A percentile compares a stretch with the other conserved stretches of the same genome.
These are phyloP conservation scores for Neofusicoccum parvum DNA, from an alignment of 2,329 filamentous ascomycete genomes.

Conservation along the genomic window DNA sequence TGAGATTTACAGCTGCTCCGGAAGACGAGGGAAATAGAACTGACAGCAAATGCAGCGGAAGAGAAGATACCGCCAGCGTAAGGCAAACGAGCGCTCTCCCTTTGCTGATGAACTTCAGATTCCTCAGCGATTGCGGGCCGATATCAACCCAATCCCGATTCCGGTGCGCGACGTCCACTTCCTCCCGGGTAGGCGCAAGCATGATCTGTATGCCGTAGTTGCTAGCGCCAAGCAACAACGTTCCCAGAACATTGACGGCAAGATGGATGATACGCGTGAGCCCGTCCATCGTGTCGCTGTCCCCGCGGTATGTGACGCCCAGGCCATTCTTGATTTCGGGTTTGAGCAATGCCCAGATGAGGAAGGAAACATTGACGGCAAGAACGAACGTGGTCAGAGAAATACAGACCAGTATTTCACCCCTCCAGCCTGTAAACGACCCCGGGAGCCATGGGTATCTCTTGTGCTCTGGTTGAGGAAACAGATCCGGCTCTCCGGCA, in stretches of 20 bases:
- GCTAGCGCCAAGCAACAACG: background rate
- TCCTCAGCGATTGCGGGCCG: slow-evolving; percentile 47
- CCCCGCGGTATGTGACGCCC: too few relatives aligned
- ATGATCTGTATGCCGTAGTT: slow-evolving; percentile 4
- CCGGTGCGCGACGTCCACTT: background rate
- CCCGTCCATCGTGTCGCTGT: too few relatives aligned
- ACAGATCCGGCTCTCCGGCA: too few relatives aligned
- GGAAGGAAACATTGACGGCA: slow-evolving; percentile 23
- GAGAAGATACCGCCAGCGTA: too few relatives aligned
- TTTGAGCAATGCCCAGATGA: slow-evolving; percentile 21
- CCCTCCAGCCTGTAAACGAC: too few relatives aligned
- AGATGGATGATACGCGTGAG: slow-evolving; percentile 41
- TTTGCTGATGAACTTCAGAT: slow-evolving; percentile 27
- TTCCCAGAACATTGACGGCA: slow-evolving; percentile 21
- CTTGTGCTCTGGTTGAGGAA: too few relatives aligned
- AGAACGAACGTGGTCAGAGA: background rate
- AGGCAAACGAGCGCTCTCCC: too few relatives aligned
- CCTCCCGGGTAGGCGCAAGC: background rate
- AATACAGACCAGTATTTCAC: background rate
- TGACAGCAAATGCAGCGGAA: too few relatives aligned
- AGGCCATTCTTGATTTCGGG: slow-evolving; percentile 20
- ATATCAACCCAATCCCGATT: slow-evolving; percentile 45
- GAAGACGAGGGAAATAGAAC: too few relatives aligned
- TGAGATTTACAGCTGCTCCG: too few relatives aligned
- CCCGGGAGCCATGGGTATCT: too few relatives aligned